Percentiles rank a stretch among this genome's conserved stretches.
Conservation (phyloP, 495 filamentous ascomycete genomes). For the Platismatia glauca region DNA sequence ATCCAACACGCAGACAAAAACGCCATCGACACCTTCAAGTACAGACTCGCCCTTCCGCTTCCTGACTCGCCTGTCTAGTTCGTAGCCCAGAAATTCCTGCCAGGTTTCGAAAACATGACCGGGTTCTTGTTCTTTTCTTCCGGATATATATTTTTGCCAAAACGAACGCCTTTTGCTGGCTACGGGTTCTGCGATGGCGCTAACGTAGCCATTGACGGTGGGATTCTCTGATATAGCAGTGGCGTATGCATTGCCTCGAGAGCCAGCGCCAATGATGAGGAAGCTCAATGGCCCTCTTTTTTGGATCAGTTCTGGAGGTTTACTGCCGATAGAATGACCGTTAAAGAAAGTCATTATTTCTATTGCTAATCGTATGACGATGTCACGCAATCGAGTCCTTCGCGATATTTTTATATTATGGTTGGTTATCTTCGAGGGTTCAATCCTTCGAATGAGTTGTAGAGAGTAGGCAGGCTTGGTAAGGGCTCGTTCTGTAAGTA, state of each 20-base stretch:
- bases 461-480: background rate
- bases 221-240: constrained; percentile 45
- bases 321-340: background rate
- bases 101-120: constrained; percentile 58
- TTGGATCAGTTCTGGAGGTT: background rate
- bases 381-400: background rate
- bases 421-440: too few relatives aligned
- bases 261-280: constrained; percentile 82
- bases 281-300: constrained; percentile 32
- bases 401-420: background rate
- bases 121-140: constrained; percentile 9
- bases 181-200: constrained; percentile 75
- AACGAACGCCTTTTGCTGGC: constrained; percentile 64
- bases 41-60: background rate
- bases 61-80: constrained; percentile 42
- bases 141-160: constrained; percentile 56
- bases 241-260: constrained; percentile 70
- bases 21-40: constrained; percentile 60
- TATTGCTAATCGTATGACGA: background rate
- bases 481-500: background rate
- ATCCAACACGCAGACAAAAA: constrained; percentile 82
- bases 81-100: constrained; percentile 61
- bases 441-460: background rate
- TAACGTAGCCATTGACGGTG: constrained; percentile 51
- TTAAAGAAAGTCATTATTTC: background rate